Base-by-base conservation (phyloP, 2,329 filamentous ascomycete genomes). In the Mycogone perniciosa region DNA sequence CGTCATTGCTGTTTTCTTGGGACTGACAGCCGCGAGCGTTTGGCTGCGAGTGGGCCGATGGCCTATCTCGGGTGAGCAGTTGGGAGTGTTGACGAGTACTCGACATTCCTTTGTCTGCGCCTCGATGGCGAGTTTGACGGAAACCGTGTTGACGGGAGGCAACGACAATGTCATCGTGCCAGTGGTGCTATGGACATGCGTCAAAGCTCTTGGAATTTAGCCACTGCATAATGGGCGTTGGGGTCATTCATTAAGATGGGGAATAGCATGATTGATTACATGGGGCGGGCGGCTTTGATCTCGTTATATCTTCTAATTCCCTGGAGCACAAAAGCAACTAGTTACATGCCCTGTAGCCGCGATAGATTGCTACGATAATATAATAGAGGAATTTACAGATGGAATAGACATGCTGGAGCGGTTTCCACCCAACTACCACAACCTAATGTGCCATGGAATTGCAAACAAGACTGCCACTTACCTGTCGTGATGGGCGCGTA, bases 81-180 rank as follows among this genome's bases (percentile, higher is more conserved):
- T 51, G 6, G 56, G 60, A 31, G 3, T 59, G 13, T 8, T 64
- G 29, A 54, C 42, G 6, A 59, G 62, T 38, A 74, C 84, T 57
- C 82, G 83, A 4, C 93, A 92, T 63, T 82, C 86, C 8, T 73
- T 76, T 4, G 63, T 88, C 44, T 95, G 90, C 57, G 90, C 88
- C 6, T 77, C 79, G 39, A 81, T 90, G 52, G 89, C 91, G 30
- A 96, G 91, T 68, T 76, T 96, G 59, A 95, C 93, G 47, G 93
- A 99, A 72, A 91, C 93, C 29, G 92, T 96, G 43, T 72, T 99
- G 56, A 97, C 93, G 10, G 93, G 93, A 2, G 93, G 92, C 31
- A 99, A 99, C 68, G 93, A 99, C 75, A 99, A 99, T 74, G 93
- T 99, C 13, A 85, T 97, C 56, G 92, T 97, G 56, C 93, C 93